Base-by-base conservation (phyloP, 2,329 filamentous ascomycete genomes). In the Byssoonygena ceratinophila region DNA sequence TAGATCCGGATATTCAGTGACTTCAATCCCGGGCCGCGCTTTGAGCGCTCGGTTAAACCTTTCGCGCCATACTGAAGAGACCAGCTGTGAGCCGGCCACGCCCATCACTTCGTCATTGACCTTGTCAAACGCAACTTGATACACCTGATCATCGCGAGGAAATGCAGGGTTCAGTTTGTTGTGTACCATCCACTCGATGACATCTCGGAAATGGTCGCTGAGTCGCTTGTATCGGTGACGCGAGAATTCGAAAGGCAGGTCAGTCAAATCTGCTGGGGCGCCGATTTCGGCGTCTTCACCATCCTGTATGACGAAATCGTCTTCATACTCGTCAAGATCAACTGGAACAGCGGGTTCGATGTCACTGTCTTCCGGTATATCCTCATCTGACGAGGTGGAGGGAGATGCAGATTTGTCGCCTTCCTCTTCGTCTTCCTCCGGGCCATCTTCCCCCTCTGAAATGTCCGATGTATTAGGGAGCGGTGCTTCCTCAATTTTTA, bases 171-270 rank as follows among this genome's bases (percentile, higher is more conserved):
- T 84, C 47, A 92, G 75, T 59, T 84, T 83, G 63, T 85, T 85
- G 61, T 88, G 84, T 1, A 91, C 82, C 68, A 90, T 83, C 85
- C 85, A 91, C 63, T 88, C 84, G 1, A 91, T 74, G 0, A 80
- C 83, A 59, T 83, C 81, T 45, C 78, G 79, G 70, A 91, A 91
- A 46, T 89, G 79, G 36, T 87, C 81, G 57, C 81, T 82, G 0
- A 83, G 71, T 47, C 84, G 84, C 59, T 82, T 82, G 56, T 82
- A 80, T 0, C 80, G 76, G 53, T 84, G 76, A 2, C 75, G 69
- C 0, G 82, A 85, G 64, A 87, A 88, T 59, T 84, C 72, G 0
- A 90, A 71, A 0, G 86, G 86, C 1, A 87, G 79, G 2, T 74
- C 73, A 9, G 73, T 63, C 4, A 65, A 49, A 22, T 70, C 66